Evolutionary conservation across 2,329 filamentous ascomycete species (phyloP), one percentile per base, ranked within the genome.

Genomic region (Colletotrichum navitas): DNA sequence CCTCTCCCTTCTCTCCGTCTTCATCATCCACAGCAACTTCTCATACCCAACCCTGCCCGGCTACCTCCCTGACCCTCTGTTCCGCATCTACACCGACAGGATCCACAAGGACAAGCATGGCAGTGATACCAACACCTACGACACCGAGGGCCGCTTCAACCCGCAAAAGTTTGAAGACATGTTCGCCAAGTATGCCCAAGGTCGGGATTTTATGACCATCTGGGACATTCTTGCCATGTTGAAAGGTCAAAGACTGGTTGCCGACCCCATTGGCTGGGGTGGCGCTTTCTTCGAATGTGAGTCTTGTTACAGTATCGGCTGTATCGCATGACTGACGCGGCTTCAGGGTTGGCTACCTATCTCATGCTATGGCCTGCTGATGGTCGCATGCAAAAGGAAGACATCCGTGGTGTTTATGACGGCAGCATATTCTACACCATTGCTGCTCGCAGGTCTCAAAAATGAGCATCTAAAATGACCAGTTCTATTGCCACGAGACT

Each of bases 351-450:
- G 21, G 67, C 73, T 0, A 85, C 85, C 0, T 88, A 86, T 68
- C 75, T 89, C 21, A 79, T 90, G 55, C 78, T 89, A 1, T 77
- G 76, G 85, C 87, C 88, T 0, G 82, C 84, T 51, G 86, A 90
- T 75, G 88, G 88, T 0, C 80, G 81, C 62, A 83, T 90, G 79
- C 82, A 79, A 75, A 90, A 90, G 78, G 87, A 90, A 56, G 88
- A 90, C 11, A 71, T 78, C 10, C 74, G 76, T 0, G 69, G 71
- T 3, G 36, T 78, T 6, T 78, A 76, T 7, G 76, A 78, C 45
- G 76, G 72, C n/a, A 72, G 69, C 60, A 18, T 69, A 8, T 68
- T 72, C 29, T 65, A 74, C 63, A 71, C 43, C 14, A 67, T 65
- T 54, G 66, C 56, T 10, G 58, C 43, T 7, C 52, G 64, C 3